Conservation (phyloP, 768 basidiomycete genomes). For the Leucosporidium scottii region DNA sequence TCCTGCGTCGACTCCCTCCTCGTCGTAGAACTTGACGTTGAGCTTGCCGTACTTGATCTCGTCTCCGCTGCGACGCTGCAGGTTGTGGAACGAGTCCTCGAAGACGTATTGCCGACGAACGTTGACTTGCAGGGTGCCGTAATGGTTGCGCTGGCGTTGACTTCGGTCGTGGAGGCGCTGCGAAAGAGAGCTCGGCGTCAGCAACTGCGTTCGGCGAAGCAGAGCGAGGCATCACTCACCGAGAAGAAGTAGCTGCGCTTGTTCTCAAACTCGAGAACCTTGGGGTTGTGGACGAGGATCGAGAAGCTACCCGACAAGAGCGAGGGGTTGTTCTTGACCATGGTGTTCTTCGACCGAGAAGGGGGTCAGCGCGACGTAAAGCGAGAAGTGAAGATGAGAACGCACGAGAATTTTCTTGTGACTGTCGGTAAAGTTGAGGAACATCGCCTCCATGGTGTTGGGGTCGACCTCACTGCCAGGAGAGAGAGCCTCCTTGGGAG, state of each 20-base stretch:
- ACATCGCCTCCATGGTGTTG: slow-evolving; percentile 53
- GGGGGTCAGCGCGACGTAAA: too few species aligned
- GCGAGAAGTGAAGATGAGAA: too few species aligned
- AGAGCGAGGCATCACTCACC: not conserved
- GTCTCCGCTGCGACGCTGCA: slow-evolving; percentile 83
- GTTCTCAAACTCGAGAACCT: slow-evolving; percentile 99
- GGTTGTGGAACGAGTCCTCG: slow-evolving; percentile 90
- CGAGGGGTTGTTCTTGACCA: slow-evolving; percentile 97
- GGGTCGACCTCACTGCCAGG: not conserved
- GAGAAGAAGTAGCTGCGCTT: slow-evolving; percentile 54
- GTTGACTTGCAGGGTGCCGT: slow-evolving; percentile 75
- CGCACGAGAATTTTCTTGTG: slow-evolving; percentile 50
- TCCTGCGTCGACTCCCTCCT: slow-evolving; percentile 97
- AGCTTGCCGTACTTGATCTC: slow-evolving; percentile 98
- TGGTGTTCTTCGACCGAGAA: slow-evolving; percentile 67
- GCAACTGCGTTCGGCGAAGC: not conserved
- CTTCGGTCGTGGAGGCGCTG: slow-evolving; percentile 84
- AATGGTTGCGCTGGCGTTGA: slow-evolving; percentile 57
- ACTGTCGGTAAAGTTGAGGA: slow-evolving; percentile 84
- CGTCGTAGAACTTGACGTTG: slow-evolving; percentile 84
- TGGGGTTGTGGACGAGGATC: slow-evolving; percentile 86
- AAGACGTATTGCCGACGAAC: slow-evolving; percentile 66
- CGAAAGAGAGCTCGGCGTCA: slow-evolving; percentile 50
- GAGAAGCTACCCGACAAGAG: slow-evolving; percentile 92
- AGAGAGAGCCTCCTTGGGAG: not conserved